Evolutionary conservation across 2,329 filamentous ascomycete species (phyloP).

Genomic region (Ceratocystis lukuohia): DNA sequence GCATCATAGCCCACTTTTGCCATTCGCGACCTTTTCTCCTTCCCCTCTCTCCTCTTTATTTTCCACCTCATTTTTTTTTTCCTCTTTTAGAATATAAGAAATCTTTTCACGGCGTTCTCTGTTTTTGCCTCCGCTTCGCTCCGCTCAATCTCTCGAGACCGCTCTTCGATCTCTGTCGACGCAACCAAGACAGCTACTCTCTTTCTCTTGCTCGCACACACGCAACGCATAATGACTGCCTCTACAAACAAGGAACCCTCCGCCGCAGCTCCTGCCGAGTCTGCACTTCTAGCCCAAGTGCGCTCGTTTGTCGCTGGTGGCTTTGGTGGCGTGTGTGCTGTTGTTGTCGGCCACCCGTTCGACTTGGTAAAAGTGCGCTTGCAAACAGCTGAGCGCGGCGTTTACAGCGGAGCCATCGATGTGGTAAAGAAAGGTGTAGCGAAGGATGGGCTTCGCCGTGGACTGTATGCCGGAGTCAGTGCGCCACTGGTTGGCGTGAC

Average conservation of each 20-base stretch:
- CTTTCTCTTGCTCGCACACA: conserved; percentile 21
- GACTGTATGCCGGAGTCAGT: conserved; percentile 91
- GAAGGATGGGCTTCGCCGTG: conserved; percentile 64
- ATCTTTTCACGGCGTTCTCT: not conserved
- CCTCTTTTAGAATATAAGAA: not conserved
- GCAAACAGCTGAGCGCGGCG: conserved; percentile 87
- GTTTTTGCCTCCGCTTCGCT: not conserved
- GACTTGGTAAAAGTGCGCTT: conserved; percentile 95
- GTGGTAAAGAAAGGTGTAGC: conserved; percentile 82
- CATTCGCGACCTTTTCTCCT: not conserved
- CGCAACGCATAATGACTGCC: not conserved
- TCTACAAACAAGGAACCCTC: conserved; percentile 20
- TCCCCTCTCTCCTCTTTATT: not conserved
- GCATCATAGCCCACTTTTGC: not conserved
- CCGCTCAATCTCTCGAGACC: not conserved
- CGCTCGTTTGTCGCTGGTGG: conserved; percentile 80
- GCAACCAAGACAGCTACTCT: not conserved
- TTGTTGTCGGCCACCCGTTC: conserved; percentile 90
- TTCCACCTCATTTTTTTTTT: not conserved
- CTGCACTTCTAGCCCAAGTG: conserved; percentile 39
- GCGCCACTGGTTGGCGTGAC: conserved; percentile 91
- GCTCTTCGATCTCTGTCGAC: not conserved
- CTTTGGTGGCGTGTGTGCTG: conserved; percentile 86
- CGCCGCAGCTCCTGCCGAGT: conserved; percentile 17
- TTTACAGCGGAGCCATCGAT: conserved; percentile 82